phyloP scores from a whole-genome alignment of 805 yeast genomes.

The Ogataea naganishii region DNA sequence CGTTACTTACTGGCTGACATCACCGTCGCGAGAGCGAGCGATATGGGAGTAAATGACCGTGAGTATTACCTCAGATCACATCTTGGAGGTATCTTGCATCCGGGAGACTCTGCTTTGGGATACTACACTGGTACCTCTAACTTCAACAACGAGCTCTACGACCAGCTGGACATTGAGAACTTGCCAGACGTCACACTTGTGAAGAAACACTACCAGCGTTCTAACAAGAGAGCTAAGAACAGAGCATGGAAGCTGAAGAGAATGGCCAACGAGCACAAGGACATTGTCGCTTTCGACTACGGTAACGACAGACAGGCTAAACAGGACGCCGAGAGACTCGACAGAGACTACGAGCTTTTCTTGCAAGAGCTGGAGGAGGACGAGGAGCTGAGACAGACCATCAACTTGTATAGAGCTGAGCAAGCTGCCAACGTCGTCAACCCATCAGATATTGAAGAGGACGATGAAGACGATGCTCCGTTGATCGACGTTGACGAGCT shows the following conservation, averaged over 20 bases:
- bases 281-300: slow-evolving; percentile 60
- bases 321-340: slow-evolving; percentile 87
- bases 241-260: slow-evolving; percentile 90
- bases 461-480: slow-evolving; percentile 84
- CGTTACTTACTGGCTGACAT: slow-evolving; percentile 81
- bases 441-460: slow-evolving; percentile 43
- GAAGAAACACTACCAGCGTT: slow-evolving; percentile 82
- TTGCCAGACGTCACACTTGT: slow-evolving; percentile 82
- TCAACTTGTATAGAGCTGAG: slow-evolving; percentile 76
- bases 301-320: slow-evolving; percentile 59
- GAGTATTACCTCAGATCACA: slow-evolving; percentile 84
- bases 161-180: slow-evolving; percentile 50
- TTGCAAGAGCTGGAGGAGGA: slow-evolving; percentile 97
- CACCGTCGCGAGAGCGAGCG: slow-evolving; percentile 83
- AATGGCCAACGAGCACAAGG: slow-evolving; percentile 94
- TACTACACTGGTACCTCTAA: slow-evolving; percentile 80
- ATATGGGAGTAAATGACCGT: slow-evolving; percentile 78
- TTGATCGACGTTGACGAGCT: slow-evolving; percentile 85
- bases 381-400: slow-evolving; percentile 82
- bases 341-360: slow-evolving; percentile 90
- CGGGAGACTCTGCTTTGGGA: slow-evolving; percentile 94
- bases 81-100: slow-evolving; percentile 88
- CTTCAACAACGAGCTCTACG: slow-evolving; percentile 84
- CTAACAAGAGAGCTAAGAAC: slow-evolving; percentile 63
- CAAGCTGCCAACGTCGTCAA: slow-evolving; percentile 18